These are phyloP conservation scores for Hyaloperonospora arabidopsidis DNA, from an alignment of 352 stramenopile genomes.

Conservation along the genomic window DNA sequence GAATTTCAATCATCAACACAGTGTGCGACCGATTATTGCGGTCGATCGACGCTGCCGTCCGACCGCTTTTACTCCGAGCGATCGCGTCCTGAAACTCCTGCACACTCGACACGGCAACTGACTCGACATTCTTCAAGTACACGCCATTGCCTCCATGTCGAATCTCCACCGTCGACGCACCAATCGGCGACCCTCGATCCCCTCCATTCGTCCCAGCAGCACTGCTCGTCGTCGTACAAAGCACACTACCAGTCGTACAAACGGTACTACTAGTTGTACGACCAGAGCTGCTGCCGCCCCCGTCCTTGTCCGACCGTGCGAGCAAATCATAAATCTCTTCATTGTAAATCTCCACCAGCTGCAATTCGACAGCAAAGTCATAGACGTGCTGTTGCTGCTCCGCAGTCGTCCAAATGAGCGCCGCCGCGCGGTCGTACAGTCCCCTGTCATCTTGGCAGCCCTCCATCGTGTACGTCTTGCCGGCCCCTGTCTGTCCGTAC, in stretches of 20 bases:
- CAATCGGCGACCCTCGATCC: constrained; percentile 29
- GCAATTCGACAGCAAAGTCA: constrained; percentile 40
- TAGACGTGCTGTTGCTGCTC: constrained; percentile 40
- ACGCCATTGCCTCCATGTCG: constrained; percentile 58
- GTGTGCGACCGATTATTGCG: constrained; percentile 52
- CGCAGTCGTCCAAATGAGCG: constrained; percentile 36
- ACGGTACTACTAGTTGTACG: background rate
- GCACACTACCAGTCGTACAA: background rate
- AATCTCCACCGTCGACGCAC: constrained; percentile 54
- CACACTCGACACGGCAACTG: constrained; percentile 24
- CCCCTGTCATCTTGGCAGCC: constrained; percentile 35
- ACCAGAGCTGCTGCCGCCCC: background rate
- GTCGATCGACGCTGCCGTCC: constrained; percentile 23
- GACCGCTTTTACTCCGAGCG: constrained; percentile 28
- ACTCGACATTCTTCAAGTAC: constrained; percentile 62
- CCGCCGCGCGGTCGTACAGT: constrained; percentile 36
- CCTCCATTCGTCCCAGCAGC: constrained; percentile 4
- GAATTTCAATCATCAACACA: constrained; percentile 52
- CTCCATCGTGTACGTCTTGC: constrained; percentile 37
- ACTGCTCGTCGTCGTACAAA: background rate
- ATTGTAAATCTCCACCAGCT: constrained; percentile 85
- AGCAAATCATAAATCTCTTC: constrained; percentile 80
- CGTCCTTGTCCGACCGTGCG: background rate
- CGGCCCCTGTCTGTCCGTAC: constrained; percentile 83
- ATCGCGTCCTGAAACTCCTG: constrained; percentile 37